Evolutionary conservation across 768 basidiomycete species (phyloP), one percentile per base, ranked within the genome.

Genomic region (Tephrocybe sp.): DNA sequence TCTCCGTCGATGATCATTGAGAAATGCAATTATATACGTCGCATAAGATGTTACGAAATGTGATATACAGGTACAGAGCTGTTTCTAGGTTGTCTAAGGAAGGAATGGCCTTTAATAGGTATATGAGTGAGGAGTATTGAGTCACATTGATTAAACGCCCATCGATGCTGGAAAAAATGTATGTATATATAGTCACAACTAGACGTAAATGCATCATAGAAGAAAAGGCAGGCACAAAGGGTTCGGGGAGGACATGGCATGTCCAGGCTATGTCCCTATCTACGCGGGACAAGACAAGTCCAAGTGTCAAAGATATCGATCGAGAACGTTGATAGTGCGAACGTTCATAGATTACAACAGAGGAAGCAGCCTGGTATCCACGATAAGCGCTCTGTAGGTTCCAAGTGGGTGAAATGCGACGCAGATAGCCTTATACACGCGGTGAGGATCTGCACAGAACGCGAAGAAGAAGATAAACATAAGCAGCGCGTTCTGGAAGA

Each of bases 391-490:
- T 34, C 32, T 34, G 36, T n/a, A n/a, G n/a, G 31, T 24, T 37
- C 26, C 49, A 16, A 22, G 22, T 30, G n/a, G 35, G 28, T 19
- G 28, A 24, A 44, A 44, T 16, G 32, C 32, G 13, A 37, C 27
- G 36, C 16, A 26, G 43, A 12, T 32, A 21, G 12, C 9, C 22
- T 32, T 51, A 47, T 40, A 26, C 49, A 51, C 50, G 34, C 12
- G 54, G 42, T 21, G 54, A 51, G 9, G 49, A 43, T 44, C 54
- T 55, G 32, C 28, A 9, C 34, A 22, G 37, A 38, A 15, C 13
- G 22, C 13, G 9, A 34, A 19, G 5, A 42, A 22, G 21, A 27
- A 26, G 24, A 9, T 1, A 39, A 16, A 15, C 7, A 9, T 21
- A 18, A 27, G 43, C 24, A 21, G 16, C 5, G 21, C n/a, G 16